Conservation (phyloP, 1,284 basidiomycete species). For the Puccinia brachypodii region DNA sequence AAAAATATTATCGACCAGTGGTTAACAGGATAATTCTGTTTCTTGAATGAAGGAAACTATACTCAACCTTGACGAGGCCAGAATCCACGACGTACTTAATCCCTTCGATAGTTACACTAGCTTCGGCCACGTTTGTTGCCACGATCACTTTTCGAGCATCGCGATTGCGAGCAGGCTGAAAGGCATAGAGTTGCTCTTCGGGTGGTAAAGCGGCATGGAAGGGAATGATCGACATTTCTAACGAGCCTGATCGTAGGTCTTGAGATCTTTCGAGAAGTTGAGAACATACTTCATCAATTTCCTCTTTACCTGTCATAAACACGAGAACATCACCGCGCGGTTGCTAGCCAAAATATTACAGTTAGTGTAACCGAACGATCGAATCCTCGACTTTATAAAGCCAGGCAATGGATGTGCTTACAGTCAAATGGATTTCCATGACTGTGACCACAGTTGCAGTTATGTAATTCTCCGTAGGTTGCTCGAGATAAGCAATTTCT, state of each 20-base stretch:
- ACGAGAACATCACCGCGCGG: slow-evolving; percentile 60
- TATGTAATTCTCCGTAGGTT: slow-evolving; percentile 57
- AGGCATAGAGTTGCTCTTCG: slow-evolving; percentile 81
- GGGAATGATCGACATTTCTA: slow-evolving; percentile 64
- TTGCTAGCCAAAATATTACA: slow-evolving; percentile 53
- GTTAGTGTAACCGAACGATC: not conserved
- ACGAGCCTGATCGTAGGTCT: slow-evolving; percentile 67
- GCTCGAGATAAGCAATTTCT: slow-evolving; percentile 57
- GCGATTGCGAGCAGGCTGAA: slow-evolving; percentile 68
- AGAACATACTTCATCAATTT: slow-evolving; percentile 74
- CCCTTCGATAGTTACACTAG: slow-evolving; percentile 93
- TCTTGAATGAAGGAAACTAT: not conserved
- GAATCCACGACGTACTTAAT: slow-evolving; percentile 93
- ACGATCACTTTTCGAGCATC: slow-evolving; percentile 85
- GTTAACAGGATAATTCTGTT: not conserved
- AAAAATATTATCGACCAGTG: not conserved
- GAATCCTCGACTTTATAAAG: not conserved
- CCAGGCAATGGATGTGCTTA: slow-evolving; percentile 56
- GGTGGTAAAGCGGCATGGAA: slow-evolving; percentile 83
- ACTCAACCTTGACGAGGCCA: slow-evolving; percentile 83
- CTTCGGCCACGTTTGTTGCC: slow-evolving; percentile 94
- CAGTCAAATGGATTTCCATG: slow-evolving; percentile 63
- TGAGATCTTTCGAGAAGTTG: slow-evolving; percentile 61
- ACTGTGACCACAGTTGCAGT: slow-evolving; percentile 57
- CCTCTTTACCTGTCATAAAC: slow-evolving; percentile 59